A percentile compares a stretch with the other conserved stretches of the same genome.
Evolutionary conservation across 1,284 basidiomycete species (phyloP).

Genomic region (Ganoderma resinaceum): DNA sequence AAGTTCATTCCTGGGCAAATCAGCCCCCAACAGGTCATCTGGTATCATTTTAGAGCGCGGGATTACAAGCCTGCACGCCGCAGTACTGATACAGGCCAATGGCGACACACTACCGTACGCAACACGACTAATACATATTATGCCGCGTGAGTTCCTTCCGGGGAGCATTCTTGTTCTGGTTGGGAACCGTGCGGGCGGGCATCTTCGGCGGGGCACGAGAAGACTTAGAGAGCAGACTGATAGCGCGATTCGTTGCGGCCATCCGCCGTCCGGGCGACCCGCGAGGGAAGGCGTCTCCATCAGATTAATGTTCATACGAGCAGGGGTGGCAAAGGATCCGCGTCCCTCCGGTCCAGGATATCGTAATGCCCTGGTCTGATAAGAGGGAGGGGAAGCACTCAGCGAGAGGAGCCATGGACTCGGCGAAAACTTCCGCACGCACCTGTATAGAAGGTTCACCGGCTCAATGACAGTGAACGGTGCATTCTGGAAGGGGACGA

Average conservation of each 20-base stretch:
- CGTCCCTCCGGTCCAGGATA: slow-evolving; percentile 40
- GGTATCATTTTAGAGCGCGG: slow-evolving; percentile 10
- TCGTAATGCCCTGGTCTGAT: slow-evolving; percentile 47
- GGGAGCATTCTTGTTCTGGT: neutral
- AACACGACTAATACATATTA: neutral
- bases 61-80: slow-evolving; percentile 5
- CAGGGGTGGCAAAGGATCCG: slow-evolving; percentile 29
- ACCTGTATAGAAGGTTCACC: slow-evolving; percentile 80
- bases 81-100: slow-evolving; percentile 8
- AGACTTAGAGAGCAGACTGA: neutral
- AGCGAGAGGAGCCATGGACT: slow-evolving; percentile 6
- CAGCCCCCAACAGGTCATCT: slow-evolving; percentile 5
- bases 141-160: neutral
- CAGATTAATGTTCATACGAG: slow-evolving; percentile 17
- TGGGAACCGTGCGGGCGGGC: neutral
- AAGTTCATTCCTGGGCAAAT: slow-evolving; percentile 11
- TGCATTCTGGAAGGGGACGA: slow-evolving; percentile 72
- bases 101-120: slow-evolving; percentile 12
- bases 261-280: neutral
- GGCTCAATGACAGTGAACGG: slow-evolving; percentile 50
- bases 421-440: slow-evolving; percentile 7
- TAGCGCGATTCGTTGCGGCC: neutral
- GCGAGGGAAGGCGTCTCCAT: neutral
- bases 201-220: neutral
- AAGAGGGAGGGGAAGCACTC: slow-evolving; percentile 9